A percentile compares a stretch with the other conserved stretches of the same genome.
These are phyloP conservation scores for Hortiboletus campestris DNA, from an alignment of 768 basidiomycete genomes.

Conservation along the genomic window DNA sequence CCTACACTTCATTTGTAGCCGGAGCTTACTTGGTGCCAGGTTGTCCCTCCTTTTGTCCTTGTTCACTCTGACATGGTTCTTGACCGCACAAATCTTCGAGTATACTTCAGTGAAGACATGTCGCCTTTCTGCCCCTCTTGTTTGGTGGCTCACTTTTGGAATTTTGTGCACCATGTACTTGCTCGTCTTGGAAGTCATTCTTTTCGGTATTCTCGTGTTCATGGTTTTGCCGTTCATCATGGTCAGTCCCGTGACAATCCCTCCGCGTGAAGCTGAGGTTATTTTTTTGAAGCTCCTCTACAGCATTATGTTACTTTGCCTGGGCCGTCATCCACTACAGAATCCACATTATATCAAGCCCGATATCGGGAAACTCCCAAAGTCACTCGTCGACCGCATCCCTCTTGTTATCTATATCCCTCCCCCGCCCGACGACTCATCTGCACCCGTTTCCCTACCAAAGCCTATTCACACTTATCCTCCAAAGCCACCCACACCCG, in stretches of 20 bases:
- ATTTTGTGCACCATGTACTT: slow-evolving; percentile 79
- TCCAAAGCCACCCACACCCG: slow-evolving; percentile 42
- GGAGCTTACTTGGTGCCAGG: slow-evolving; percentile 30
- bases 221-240: slow-evolving; percentile 76
- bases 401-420: slow-evolving; percentile 87
- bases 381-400: slow-evolving; percentile 70
- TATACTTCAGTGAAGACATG: slow-evolving; percentile 77
- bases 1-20: not conserved
- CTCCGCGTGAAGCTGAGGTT: slow-evolving; percentile 3
- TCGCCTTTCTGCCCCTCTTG: slow-evolving; percentile 68
- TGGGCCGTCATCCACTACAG: slow-evolving; percentile 79
- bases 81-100: slow-evolving; percentile 75
- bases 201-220: slow-evolving; percentile 76
- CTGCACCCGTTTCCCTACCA: slow-evolving; percentile 41
- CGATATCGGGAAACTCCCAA: slow-evolving; percentile 73
- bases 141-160: slow-evolving; percentile 86
- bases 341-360: slow-evolving; percentile 72
- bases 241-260: slow-evolving; percentile 44
- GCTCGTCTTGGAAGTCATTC: slow-evolving; percentile 66
- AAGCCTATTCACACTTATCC: slow-evolving; percentile 59
- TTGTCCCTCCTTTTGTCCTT: slow-evolving; percentile 65
- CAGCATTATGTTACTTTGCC: slow-evolving; percentile 75
- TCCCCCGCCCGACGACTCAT: slow-evolving; percentile 56
- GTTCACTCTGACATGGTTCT: slow-evolving; percentile 77
- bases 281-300: slow-evolving; percentile 56